Percentiles rank a stretch among this genome's conserved stretches.
These are phyloP conservation scores for Mycena latifolia DNA, from an alignment of 768 basidiomycete species.

Conservation along the genomic window DNA sequence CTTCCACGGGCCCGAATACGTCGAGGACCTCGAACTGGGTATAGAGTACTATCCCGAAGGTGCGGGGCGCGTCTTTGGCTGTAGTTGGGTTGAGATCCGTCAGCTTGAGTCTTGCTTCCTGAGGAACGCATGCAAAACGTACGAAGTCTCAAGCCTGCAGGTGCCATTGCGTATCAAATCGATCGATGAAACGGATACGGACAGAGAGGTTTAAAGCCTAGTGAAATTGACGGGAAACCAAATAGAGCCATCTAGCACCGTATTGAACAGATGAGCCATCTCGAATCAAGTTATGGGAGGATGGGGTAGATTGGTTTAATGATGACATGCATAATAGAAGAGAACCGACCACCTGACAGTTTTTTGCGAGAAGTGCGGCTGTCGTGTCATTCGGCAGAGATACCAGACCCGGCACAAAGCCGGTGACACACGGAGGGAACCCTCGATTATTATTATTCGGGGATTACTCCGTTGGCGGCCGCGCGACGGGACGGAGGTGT, in stretches of 20 bases:
- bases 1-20: constrained; percentile 24
- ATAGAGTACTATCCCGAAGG: constrained; percentile 24
- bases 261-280: too few species aligned
- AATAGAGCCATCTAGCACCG: not conserved
- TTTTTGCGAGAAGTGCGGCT: not conserved
- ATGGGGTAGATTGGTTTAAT: constrained; percentile 16
- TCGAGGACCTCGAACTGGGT: constrained; percentile 26
- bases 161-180: too few species aligned
- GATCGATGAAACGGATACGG: too few species aligned
- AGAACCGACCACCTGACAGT: constrained; percentile 15
- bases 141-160: too few species aligned
- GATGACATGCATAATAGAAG: constrained; percentile 18
- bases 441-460: too few species aligned
- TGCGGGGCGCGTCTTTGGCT: too few species aligned
- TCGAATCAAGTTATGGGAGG: constrained; percentile 14
- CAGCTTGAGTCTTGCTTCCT: constrained; percentile 19
- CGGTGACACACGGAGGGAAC: too few species aligned
- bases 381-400: too few species aligned
- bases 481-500: too few species aligned
- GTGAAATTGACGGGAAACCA: constrained; percentile 10
- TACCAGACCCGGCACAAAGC: too few species aligned
- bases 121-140: constrained; percentile 20
- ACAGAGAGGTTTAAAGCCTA: constrained; percentile 20
- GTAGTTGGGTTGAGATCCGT: constrained; percentile 21
- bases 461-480: too few species aligned